These are phyloP conservation scores for Sideroxylon spinosum DNA, from an alignment of 179 eudicot genomes.

Conservation along the genomic window DNA sequence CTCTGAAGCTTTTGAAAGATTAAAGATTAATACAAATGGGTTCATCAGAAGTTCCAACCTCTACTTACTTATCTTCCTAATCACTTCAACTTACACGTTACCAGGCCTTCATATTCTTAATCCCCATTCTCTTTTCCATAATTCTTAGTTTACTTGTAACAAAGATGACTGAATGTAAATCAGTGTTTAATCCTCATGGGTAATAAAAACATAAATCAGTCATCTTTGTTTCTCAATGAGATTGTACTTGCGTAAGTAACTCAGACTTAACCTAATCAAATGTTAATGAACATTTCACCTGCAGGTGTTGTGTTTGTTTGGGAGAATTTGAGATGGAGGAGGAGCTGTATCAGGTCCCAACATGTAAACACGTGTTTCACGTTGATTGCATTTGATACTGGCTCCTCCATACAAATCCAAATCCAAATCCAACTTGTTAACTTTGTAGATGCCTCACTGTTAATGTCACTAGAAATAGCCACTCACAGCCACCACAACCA, in stretches of 20 bases:
- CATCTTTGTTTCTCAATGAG: too few species aligned
- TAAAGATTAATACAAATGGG: slow-evolving; percentile 21
- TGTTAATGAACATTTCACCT: too few species aligned
- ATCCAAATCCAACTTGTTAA: slow-evolving; percentile 68
- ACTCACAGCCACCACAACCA: too few species aligned
- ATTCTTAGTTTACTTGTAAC: too few species aligned
- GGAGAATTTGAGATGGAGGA: slow-evolving; percentile 82
- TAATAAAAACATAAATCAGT: too few species aligned
- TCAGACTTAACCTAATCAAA: too few species aligned
- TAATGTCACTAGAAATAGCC: too few species aligned
- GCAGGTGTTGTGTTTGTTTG: slow-evolving; percentile 89
- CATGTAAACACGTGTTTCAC: slow-evolving; percentile 82
- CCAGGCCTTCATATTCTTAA: slow-evolving; percentile 85
- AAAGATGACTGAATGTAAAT: too few species aligned
- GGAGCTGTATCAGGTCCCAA: slow-evolving; percentile 51
- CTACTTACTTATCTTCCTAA: slow-evolving; percentile 57
- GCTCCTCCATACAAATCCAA: too few species aligned
- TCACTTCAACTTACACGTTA: slow-evolving; percentile 70
- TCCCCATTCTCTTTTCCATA: slow-evolving; percentile 79
- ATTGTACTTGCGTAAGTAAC: too few species aligned
- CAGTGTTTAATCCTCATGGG: too few species aligned
- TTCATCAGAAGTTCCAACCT: slow-evolving; percentile 27
- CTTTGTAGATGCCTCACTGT: slow-evolving; percentile 60
- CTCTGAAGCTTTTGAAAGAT: not conserved
- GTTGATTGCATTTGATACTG: slow-evolving; percentile 70